Evolutionary conservation across 306 rosid genomes (phyloP).

Genomic region (Canavalia gladiata): DNA sequence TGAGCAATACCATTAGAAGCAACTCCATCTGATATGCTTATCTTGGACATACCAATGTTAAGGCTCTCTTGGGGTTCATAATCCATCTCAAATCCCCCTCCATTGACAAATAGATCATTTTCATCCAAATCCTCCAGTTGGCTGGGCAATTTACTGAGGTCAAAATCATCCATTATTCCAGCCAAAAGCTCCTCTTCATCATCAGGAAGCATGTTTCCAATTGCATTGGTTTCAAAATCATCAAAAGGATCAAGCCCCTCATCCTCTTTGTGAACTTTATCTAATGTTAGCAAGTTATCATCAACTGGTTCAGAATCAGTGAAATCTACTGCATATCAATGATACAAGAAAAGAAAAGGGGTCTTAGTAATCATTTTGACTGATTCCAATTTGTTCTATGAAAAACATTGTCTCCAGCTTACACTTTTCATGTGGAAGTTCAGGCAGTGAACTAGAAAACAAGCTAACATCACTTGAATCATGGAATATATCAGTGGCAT

Average conservation of each 20-base stretch:
- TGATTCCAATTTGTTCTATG: conserved; percentile 1
- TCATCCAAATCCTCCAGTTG: conserved; percentile 94
- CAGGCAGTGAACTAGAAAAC: conserved; percentile 88
- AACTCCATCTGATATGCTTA: conserved; percentile 68
- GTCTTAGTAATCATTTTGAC: conserved; percentile 36
- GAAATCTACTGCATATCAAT: conserved; percentile 69
- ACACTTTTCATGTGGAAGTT: conserved; percentile 84
- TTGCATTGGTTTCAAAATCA: conserved; percentile 59
- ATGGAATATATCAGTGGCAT: conserved; percentile 55
- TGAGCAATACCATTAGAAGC: conserved; percentile 67
- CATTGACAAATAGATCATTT: conserved; percentile 84
- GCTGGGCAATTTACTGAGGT: conserved; percentile 83
- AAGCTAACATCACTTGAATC: conserved; percentile 76
- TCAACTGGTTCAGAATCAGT: conserved; percentile 61
- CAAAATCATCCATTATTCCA: conserved; percentile 89
- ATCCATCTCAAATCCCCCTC: conserved; percentile 93
- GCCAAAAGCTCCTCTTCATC: conserved; percentile 91
- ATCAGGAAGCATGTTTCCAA: conserved; percentile 80
- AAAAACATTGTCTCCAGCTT: conserved; percentile 48
- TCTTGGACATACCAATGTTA: conserved; percentile 64
- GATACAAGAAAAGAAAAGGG: background rate
- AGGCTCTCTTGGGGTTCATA: conserved; percentile 75
- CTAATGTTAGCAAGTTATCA: conserved; percentile 59
- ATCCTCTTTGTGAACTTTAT: conserved; percentile 55
- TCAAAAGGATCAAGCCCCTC: conserved; percentile 65